Conservation (phyloP, 768 basidiomycete genomes). For the Tephrocybe sp. region DNA sequence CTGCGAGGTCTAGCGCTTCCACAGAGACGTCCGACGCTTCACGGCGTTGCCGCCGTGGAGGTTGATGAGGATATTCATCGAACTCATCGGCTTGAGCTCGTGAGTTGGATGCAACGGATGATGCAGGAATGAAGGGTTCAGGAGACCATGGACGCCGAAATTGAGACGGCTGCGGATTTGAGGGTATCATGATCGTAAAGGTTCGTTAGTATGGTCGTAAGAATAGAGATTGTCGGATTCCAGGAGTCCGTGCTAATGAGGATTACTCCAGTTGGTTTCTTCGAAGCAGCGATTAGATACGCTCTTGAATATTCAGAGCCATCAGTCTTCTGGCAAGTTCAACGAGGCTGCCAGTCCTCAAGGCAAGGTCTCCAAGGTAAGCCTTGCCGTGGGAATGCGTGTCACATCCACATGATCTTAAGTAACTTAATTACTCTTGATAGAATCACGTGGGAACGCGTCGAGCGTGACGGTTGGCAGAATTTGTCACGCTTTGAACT, state of each 20-base stretch:
- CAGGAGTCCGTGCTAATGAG: too few species aligned
- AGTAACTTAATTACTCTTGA: too few species aligned
- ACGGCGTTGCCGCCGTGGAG: conserved; percentile 30
- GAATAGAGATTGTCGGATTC: too few species aligned
- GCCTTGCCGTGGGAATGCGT: conserved; percentile 1
- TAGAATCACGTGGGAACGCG: conserved; percentile 17
- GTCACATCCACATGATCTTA: conserved; percentile 3
- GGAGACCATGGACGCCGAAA: conserved; percentile 71
- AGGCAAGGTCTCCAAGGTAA: conserved; percentile 2
- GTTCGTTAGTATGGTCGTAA: background rate
- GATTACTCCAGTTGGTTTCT: too few species aligned
- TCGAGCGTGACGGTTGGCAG: background rate
- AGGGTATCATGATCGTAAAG: conserved; percentile 34
- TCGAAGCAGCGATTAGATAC: too few species aligned
- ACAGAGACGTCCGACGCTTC: conserved; percentile 66
- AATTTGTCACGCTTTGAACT: too few species aligned
- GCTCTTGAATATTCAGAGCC: too few species aligned
- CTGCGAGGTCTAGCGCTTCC: conserved; percentile 72
- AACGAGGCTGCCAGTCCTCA: too few species aligned
- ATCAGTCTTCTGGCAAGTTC: too few species aligned
- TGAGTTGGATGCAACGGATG: conserved; percentile 22
- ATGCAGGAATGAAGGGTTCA: conserved; percentile 48
- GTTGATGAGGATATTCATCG: conserved; percentile 18
- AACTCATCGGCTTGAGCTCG: conserved; percentile 18
- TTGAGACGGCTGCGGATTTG: conserved; percentile 46